Base-by-base conservation (phyloP, 2,329 filamentous ascomycete genomes). In the Stenocarpella maydis region DNA sequence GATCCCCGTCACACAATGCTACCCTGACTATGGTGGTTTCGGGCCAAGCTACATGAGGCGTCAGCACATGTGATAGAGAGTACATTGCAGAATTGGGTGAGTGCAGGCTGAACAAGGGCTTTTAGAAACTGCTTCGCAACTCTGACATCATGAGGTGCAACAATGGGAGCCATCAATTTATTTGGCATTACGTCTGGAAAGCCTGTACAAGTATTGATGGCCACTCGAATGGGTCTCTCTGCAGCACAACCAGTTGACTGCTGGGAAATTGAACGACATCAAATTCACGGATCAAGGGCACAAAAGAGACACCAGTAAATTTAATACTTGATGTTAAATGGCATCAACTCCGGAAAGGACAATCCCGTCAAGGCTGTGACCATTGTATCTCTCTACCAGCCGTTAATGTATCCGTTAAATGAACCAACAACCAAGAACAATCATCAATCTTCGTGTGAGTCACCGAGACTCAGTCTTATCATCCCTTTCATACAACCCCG, bases 401-500 rank as follows among this genome's bases (percentile, higher is more conserved):
- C n/a, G n/a, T 43, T 17, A 63, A 19, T 24, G 24, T 6, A 28
- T 34, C 19, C 31, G 24, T 49, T 37, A 4, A 63, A 17, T 21
- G 15, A 47, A 17, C 43, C 8, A 26, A 26, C 12, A 21, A 17
- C 17, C 17, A 31, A 17, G 45, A 37, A 37, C 58, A 26, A 19
- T 61, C 43, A 12, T 37, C 43, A 45, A 37, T 28, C 41, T 47
- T 47, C 28, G 21, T 45, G 28, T 19, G 26, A 63, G n/a, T 49
- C 5, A 10, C 1, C 8, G 9, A 21, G 28, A 49, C 43, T 49
- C 58, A 15, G 24, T 15, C 39, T 39, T 41, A 49, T 41, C 52
- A 24, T 50, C 37, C 52, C 41, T 43, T 55, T 45, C 17, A 49
- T 1, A 49, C 65, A 58, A 45, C 65, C 65, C 65, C 65, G 65